Evolutionary conservation across 2,329 filamentous ascomycete species (phyloP), one percentile per base, ranked within the genome.

Genomic region (Trichoderma afroharzianum): DNA sequence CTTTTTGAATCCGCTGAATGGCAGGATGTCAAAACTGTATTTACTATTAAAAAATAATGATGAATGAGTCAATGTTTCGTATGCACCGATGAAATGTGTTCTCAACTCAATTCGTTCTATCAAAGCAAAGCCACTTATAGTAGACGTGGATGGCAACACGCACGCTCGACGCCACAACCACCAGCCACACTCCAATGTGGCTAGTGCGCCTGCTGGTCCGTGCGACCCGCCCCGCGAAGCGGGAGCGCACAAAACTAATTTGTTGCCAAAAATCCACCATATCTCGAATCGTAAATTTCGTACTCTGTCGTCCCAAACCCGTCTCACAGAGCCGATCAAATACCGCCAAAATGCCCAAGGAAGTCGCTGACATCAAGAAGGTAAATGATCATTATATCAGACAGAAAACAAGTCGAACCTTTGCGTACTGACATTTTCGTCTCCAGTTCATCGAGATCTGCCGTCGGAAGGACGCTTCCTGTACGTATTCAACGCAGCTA

Each of bases 381-480:
- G 89, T 91, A 82, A 73, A 84, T 26, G 50, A 58, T 70, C 24
- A n/a, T 3, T 6, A 68, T 47, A 12, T 32, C 9, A 18, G 15
- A 11, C 21, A 36, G 15, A 11, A 5, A n/a, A 12, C 50, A 8
- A 7, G 4, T 39, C 36, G 21, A 32, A 21, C 21, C 43, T 33
- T 8, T 28, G 7, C 21, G 21, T 73, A 78, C 81, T 83, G 75
- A 82, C 78, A 47, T 30, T 72, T 71, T 73, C 84, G 84, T 21
- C n/a, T 39, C 84, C 85, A 97, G 90, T 99, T 99, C 93, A 97
- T 99, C 86, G 96, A 98, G 92, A 97, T 99, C 91, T 97, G 93
- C 92, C 93, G 95, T 87, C 93, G 96, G 85, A 97, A 97, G 90
- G 97, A 99, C 91, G 96, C 96, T 85, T 97, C 93, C 84, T 97